Evolutionary conservation across 139 green algal species (phyloP).

Genomic region (Microglena sp.): DNA sequence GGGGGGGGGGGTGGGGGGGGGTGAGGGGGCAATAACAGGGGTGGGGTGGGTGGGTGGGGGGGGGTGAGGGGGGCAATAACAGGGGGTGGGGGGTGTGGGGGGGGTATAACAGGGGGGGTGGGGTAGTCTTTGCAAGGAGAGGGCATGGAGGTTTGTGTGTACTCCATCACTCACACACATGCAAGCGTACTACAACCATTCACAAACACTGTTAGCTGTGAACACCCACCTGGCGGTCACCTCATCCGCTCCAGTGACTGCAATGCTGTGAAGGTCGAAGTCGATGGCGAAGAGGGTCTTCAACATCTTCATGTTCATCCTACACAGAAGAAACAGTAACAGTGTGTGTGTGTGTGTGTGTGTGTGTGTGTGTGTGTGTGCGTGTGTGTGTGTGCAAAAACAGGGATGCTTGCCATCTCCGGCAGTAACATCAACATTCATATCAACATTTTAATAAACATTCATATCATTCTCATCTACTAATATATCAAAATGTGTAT

Average conservation of each 20-base stretch:
- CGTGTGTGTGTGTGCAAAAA: too few species aligned
- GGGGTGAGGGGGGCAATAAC: not conserved
- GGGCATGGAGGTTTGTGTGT: not conserved
- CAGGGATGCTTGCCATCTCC: too few species aligned
- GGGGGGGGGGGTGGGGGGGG: too few species aligned
- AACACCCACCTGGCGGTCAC: constrained; percentile 24
- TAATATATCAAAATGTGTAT: too few species aligned
- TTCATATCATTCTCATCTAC: too few species aligned
- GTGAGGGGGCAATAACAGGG: not conserved
- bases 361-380: too few species aligned
- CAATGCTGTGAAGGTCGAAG: constrained; percentile 40
- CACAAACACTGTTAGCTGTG: not conserved
- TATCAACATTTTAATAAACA: too few species aligned
- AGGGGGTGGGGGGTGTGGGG: not conserved
- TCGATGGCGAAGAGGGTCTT: constrained; percentile 42
- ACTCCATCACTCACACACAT: not conserved
- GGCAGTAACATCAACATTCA: too few species aligned
- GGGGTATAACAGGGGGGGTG: not conserved
- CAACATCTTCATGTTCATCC: constrained; percentile 24
- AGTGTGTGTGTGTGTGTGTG: too few species aligned
- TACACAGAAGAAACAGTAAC: too few species aligned
- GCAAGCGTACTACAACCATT: not conserved
- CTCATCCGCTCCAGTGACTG: constrained; percentile 19
- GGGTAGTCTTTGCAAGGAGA: not conserved
- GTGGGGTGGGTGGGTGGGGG: not conserved